These are phyloP conservation scores for Cladophialophora chaetospira DNA, from an alignment of 2,329 filamentous ascomycete species.

Conservation along the genomic window DNA sequence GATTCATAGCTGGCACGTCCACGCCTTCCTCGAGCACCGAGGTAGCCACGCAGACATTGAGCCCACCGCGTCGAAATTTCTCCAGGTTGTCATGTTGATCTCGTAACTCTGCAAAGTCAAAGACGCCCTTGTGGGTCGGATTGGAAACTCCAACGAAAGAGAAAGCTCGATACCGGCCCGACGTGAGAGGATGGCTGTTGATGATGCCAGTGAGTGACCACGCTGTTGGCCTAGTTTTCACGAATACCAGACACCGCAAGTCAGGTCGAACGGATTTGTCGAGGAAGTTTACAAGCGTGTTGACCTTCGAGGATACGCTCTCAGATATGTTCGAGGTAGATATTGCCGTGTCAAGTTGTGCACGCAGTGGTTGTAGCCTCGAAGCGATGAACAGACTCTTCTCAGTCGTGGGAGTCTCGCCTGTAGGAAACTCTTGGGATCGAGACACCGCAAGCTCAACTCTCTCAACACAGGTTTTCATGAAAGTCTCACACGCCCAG, in stretches of 20 bases:
- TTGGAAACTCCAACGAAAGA: constrained; percentile 58
- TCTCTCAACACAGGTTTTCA: constrained; percentile 53
- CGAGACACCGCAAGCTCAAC: constrained; percentile 27
- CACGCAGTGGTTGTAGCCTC: constrained; percentile 13
- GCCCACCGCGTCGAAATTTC: constrained; percentile 55
- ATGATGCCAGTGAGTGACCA: constrained; percentile 63
- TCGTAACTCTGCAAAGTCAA: constrained; percentile 53
- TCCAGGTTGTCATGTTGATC: constrained; percentile 48
- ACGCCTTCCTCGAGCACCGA: constrained; percentile 62
- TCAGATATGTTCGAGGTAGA: background rate
- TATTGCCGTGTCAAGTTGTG: background rate
- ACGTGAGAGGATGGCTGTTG: constrained; percentile 51
- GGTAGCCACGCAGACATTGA: constrained; percentile 61
- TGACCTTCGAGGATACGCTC: constrained; percentile 52
- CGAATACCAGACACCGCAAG: constrained; percentile 67
- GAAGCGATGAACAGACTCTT: constrained; percentile 13
- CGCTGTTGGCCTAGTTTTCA: constrained; percentile 62
- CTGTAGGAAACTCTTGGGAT: constrained; percentile 5
- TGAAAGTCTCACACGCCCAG: constrained; percentile 71
- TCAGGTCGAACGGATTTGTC: constrained; percentile 47
- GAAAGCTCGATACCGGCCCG: constrained; percentile 41
- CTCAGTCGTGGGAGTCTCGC: background rate
- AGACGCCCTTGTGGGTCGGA: constrained; percentile 43
- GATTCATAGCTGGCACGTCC: constrained; percentile 63
- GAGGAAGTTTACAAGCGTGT: constrained; percentile 58